phyloP scores from a whole-genome alignment of 1,139 yeast genomes.

The Suhomyces yuchorum region DNA sequence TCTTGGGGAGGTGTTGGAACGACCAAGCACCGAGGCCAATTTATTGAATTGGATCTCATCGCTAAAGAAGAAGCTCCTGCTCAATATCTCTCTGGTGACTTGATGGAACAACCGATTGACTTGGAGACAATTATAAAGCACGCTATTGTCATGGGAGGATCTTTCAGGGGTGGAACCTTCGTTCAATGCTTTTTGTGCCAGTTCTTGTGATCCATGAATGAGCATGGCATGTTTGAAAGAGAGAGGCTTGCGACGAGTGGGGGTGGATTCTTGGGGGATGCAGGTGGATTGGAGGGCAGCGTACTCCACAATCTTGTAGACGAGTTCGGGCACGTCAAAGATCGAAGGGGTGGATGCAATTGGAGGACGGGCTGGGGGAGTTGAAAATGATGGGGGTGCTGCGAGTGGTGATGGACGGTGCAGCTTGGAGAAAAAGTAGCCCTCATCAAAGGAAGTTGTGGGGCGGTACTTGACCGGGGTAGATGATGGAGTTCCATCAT shows the following conservation, averaged over 20 bases:
- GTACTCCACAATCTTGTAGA: conserved; percentile 58
- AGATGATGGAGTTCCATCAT: conserved; percentile 33
- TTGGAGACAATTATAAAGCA: conserved; percentile 58
- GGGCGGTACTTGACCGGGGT: conserved; percentile 24
- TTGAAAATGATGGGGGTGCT: conserved; percentile 26
- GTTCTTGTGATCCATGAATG: conserved; percentile 50
- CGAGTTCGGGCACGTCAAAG: conserved; percentile 76
- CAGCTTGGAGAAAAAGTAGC: background rate
- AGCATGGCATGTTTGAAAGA: conserved; percentile 58
- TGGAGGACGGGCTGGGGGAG: conserved; percentile 1
- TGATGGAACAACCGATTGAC: conserved; percentile 70
- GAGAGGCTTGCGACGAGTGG: conserved; percentile 66
- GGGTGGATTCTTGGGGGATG: conserved; percentile 61
- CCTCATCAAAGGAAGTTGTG: background rate
- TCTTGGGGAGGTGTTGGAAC: conserved; percentile 5
- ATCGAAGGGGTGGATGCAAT: conserved; percentile 40
- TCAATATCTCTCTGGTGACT: conserved; percentile 56
- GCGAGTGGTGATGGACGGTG: background rate
- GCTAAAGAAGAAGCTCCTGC: conserved; percentile 57
- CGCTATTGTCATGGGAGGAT: conserved; percentile 15
- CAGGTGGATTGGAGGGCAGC: conserved; percentile 53
- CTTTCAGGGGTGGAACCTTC: conserved; percentile 14
- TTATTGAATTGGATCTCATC: conserved; percentile 48
- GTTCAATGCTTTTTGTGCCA: conserved; percentile 56
- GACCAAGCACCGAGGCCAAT: conserved; percentile 30